Evolutionary conservation across 352 stramenopile genomes (phyloP), one percentile per base, ranked within the genome.

Genomic region (Thraustotheca clavata): DNA sequence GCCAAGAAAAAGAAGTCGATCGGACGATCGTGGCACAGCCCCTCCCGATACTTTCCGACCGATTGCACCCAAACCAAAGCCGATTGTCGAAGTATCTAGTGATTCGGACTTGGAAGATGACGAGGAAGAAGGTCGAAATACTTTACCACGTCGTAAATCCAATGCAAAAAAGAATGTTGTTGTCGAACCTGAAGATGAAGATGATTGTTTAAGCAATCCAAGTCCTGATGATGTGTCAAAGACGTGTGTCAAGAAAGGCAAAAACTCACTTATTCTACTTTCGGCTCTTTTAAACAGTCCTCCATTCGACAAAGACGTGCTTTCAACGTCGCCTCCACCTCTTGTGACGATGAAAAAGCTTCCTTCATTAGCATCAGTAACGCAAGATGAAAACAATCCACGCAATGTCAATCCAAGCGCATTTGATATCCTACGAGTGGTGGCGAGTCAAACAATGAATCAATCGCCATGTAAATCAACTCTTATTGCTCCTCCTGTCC

Each of bases 361-460:
- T 24, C 43, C 43, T 3, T 38, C 29, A 12, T 38, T 60, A 3
- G 7, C 22, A 31, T 26, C 18, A 11, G 35, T 50, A 11, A 65
- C 38, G 8, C 31, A 16, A 20, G 16, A 16, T 16, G 38, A 16
- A 20, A 16, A 9, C 11, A 1, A 52, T 9, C 24, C 31, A 7
- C 38, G 38, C 38, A 43, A 43, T 20, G 38, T 20, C 38, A 52
- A 52, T 18, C 67, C 88, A n/a, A 92, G 80, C 35, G 80, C 82
- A 4, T 91, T 93, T 50, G 84, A 93, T 59, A 93, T 93, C 31
- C 62, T 93, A 26, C 79, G 81, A 9, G 77, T 87, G 73, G 84
- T 93, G n/a, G 84, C 82, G 46, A 74, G 76, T 26, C 77, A 91
- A 68, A 82, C 74, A 27, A 87, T 87, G 60, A 88, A 9, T 73